These are phyloP conservation scores for Kazachstania africana DNA, from an alignment of 805 yeast species.

Conservation along the genomic window DNA sequence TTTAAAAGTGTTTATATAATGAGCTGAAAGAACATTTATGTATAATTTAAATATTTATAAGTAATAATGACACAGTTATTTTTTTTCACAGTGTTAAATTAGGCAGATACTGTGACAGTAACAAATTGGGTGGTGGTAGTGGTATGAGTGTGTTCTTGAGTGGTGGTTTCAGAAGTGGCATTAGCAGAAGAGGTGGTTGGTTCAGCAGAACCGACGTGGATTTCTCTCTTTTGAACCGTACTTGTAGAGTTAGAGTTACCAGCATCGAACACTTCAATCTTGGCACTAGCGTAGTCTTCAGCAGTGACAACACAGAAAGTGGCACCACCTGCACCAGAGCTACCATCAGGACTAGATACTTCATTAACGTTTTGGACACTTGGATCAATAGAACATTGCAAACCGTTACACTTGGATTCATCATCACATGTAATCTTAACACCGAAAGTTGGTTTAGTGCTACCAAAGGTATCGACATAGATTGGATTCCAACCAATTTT, in stretches of 20 bases:
- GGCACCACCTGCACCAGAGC: conserved; percentile 53
- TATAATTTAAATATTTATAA: too few species aligned
- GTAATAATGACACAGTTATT: too few species aligned
- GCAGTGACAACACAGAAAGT: conserved; percentile 82
- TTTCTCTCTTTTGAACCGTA: background rate
- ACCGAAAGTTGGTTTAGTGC: conserved; percentile 54
- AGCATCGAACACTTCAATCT: conserved; percentile 51
- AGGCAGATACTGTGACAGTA: too few species aligned
- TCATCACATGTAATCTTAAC: conserved; percentile 64
- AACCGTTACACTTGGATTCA: conserved; percentile 57
- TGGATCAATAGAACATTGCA: conserved; percentile 77
- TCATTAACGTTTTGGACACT: conserved; percentile 46
- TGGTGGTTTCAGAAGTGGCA: too few species aligned
- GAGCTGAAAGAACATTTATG: too few species aligned
- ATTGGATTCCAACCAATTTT: conserved; percentile 90
- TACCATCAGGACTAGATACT: conserved; percentile 31
- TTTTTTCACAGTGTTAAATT: too few species aligned
- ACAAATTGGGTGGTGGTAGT: too few species aligned
- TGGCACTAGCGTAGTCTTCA: conserved; percentile 46
- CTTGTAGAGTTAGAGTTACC: conserved; percentile 1
- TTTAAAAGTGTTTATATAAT: too few species aligned
- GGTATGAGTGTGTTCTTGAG: too few species aligned
- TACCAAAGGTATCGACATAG: conserved; percentile 53
- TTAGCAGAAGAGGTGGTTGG: too few species aligned
- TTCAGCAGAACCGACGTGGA: too few species aligned